Conservation (phyloP, 306 rosid species). For the Herpetospermum pedunculosum region DNA sequence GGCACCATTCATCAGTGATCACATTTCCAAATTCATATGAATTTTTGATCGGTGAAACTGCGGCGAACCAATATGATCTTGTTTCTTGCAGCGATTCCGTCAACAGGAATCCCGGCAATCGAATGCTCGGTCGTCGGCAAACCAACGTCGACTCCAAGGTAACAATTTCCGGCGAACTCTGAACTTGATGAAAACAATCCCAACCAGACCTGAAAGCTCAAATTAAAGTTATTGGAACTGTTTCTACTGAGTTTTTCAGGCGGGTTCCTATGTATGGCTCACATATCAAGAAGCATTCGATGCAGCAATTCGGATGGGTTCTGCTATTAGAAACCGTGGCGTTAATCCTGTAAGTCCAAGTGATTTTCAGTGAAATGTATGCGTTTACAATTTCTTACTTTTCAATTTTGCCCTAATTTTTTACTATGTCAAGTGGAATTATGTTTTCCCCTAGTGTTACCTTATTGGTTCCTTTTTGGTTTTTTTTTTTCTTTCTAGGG, state of each 20-base stretch:
- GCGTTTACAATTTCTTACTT: not conserved
- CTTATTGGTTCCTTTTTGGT: not conserved
- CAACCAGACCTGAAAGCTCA: slow-evolving; percentile 4
- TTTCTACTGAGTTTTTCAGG: slow-evolving; percentile 16
- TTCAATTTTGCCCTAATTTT: not conserved
- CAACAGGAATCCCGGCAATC: slow-evolving; percentile 47
- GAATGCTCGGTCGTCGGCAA: slow-evolving; percentile 67
- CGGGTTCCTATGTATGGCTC: slow-evolving; percentile 37
- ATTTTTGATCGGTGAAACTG: slow-evolving; percentile 3
- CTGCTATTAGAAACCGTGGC: slow-evolving; percentile 55
- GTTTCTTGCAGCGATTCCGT: slow-evolving; percentile 48
- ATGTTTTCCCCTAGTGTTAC: not conserved
- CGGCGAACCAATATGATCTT: slow-evolving; percentile 9
- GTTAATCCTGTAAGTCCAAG: slow-evolving; percentile 55
- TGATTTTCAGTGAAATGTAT: not conserved
- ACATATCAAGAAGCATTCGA: slow-evolving; percentile 56
- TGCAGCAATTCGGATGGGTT: slow-evolving; percentile 44
- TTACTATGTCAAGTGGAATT: not conserved
- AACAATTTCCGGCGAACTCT: not conserved
- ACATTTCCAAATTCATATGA: not conserved
- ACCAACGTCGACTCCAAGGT: slow-evolving; percentile 48
- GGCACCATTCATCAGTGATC: not conserved
- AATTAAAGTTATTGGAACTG: not conserved
- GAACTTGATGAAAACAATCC: not conserved
- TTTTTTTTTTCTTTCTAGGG: slow-evolving; percentile 62